Base-by-base conservation (phyloP, 768 basidiomycete genomes). In the Boletus edulis region DNA sequence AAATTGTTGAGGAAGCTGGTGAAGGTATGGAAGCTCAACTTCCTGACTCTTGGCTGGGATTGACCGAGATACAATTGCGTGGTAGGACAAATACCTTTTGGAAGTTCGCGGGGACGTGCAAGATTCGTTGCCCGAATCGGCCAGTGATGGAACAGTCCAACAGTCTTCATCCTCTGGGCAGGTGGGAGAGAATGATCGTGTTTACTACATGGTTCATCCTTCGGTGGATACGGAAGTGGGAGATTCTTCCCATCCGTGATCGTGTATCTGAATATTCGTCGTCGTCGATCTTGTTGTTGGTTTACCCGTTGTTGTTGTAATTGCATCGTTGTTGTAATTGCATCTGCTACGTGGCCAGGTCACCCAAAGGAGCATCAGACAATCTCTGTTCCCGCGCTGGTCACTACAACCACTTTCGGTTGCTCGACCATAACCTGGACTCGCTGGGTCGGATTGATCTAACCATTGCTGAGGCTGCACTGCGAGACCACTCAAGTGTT, bases 171-270 rank as follows among this genome's bases (percentile, higher is more conserved):
- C 80, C 29, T 79, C 80, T 13, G 69, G 72, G 46, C 71, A 76
- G 55, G 79, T 78, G 11, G 82, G 78, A 11, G 81, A 81, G 40
- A 81, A 85, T 59, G 74, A 84, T 14, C 85, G 87, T 18, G 80
- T 93, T 46, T 87, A 85, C 69, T 95, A 94, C 66, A 86, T 95
- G 84, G 91, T 96, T 4, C 94, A 94, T 75, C 91, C 91, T 1
- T 82, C 85, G 2, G 91, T 94, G 35, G 91, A 94, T 63, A 81
- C 83, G 10, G 89, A 93, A 55, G 2, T 29, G 0, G 71, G 62
- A 6, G 72, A 73, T 18, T 76, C 75, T 9, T 77, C 76, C 22
- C 59, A 66, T 50, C 63, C 62, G 7, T 66, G 48, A 68, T 38
- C 32, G n/a, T 29, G 12, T 32, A 17, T n/a, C 24, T 24, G 24